Percentiles rank a stretch among this genome's conserved stretches.
Conservation (phyloP, 768 basidiomycete genomes). For the Hydnomerulius pinastri region DNA sequence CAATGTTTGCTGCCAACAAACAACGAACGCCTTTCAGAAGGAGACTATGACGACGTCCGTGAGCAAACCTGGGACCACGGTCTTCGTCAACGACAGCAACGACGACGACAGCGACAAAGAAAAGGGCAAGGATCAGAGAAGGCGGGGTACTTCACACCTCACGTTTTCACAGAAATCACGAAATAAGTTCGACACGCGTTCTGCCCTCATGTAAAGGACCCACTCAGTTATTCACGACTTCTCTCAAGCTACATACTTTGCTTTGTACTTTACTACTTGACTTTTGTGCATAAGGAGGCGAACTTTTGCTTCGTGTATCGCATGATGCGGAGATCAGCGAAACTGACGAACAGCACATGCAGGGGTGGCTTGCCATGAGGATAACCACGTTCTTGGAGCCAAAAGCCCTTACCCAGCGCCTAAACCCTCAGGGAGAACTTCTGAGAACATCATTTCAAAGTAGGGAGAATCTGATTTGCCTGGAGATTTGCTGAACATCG, state of each 20-base stretch:
- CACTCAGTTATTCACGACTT: background rate
- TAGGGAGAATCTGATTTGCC: too few relatives aligned
- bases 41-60: constrained; percentile 11
- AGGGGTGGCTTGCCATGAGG: background rate
- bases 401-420: too few relatives aligned
- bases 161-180: constrained; percentile 8
- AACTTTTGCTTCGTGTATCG: too few relatives aligned
- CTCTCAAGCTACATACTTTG: background rate
- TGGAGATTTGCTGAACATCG: too few relatives aligned
- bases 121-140: constrained; percentile 7
- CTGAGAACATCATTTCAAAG: too few relatives aligned
- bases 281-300: too few relatives aligned
- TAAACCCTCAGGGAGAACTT: too few relatives aligned
- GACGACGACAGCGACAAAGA: constrained; percentile 9
- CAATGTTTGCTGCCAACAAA: constrained; percentile 33
- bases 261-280: background rate
- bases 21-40: constrained; percentile 28
- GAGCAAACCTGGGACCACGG: background rate
- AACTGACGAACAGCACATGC: background rate
- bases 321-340: background rate
- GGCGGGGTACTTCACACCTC: background rate
- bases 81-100: constrained; percentile 11
- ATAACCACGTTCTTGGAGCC: background rate
- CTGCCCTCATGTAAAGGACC: too few relatives aligned
- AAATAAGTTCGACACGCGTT: constrained; percentile 1